Evolutionary conservation across 805 yeast genomes (phyloP), one percentile per base, ranked within the genome.

Genomic region (Wickerhamomyces canadensis): DNA sequence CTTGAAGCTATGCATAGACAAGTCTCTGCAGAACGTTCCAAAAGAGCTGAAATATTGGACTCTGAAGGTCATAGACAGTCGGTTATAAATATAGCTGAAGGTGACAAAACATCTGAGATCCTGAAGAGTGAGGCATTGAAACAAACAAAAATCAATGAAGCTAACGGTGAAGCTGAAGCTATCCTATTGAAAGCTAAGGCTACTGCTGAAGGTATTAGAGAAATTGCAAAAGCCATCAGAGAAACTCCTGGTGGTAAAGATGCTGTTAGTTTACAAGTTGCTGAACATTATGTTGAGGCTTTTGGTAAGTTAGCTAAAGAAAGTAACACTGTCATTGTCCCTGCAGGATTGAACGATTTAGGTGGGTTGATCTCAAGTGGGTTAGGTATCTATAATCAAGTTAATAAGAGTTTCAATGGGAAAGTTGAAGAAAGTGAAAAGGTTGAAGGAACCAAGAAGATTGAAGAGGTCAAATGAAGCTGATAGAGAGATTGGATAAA

Each of bases 1-100:
- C 73, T 85, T 50, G 89, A 82, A 51, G 93, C 95, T 19, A 86
- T 85, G 95, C 95, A 85, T 61, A 75, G 91, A 56, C 95, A 84
- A 60, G 95, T 86, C 18, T 74, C 82, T 41, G 93, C 94, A 31
- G 95, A 86, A 60, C 68, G 95, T 49, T 78, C 88, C 35, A 86
- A 86, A 58, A 69, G 95, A 43, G 95, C 95, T 3, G 91, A 85
- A 58, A 85, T 85, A 47, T 70, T 85, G 54, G 95, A 85, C 53
- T 78, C 87, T 31, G 95, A 85, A 62, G 95, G 95, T 60, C 76
- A 74, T 37, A 74, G 88, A 56, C 87, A 82, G 55, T 69, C 86
- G 25, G 81, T 76, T 34, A 85, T 86, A 57, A 86, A 86, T 56
- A 78, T 80, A 43, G 88, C 93, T 39, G 94, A 85, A 60, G 94